phyloP scores from a whole-genome alignment of 192 early-diverging fungal species.

The Coemansia sp. region DNA sequence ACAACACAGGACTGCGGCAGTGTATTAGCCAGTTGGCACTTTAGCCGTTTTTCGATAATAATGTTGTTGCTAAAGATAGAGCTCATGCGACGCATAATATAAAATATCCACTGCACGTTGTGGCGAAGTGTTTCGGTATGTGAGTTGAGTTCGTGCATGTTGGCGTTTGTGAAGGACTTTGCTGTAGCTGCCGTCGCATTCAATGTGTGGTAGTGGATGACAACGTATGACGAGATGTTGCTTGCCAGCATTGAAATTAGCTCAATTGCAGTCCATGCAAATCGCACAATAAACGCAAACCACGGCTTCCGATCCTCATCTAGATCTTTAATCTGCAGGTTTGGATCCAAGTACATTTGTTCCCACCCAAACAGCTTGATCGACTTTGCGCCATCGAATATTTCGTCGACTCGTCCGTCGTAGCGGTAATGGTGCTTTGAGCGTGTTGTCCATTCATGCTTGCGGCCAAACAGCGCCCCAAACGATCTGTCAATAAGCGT shows the following conservation, averaged over 20 bases:
- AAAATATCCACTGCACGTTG: slow-evolving; percentile 4
- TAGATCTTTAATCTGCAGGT: slow-evolving; percentile 8
- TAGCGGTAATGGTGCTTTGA: not conserved
- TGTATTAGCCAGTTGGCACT: slow-evolving; percentile 8
- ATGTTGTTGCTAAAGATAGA: slow-evolving; percentile 8
- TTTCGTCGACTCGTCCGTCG: slow-evolving; percentile 16
- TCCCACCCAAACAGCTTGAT: slow-evolving; percentile 54
- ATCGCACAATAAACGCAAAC: slow-evolving; percentile 32
- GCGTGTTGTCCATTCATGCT: slow-evolving; percentile 13
- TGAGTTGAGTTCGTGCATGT: slow-evolving; percentile 27
- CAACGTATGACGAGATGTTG: slow-evolving; percentile 19
- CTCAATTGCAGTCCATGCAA: slow-evolving; percentile 15
- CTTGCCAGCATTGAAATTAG: slow-evolving; percentile 5
- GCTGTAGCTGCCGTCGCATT: not conserved
- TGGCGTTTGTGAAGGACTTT: slow-evolving; percentile 15
- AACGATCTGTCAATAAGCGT: slow-evolving; percentile 3
- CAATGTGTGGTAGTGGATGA: slow-evolving; percentile 20
- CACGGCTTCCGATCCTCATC: slow-evolving; percentile 15
- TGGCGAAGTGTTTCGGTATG: slow-evolving; percentile 11
- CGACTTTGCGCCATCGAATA: slow-evolving; percentile 27
- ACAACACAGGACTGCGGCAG: slow-evolving; percentile 8
- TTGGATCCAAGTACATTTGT: slow-evolving; percentile 30
- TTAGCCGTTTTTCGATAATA: slow-evolving; percentile 17
- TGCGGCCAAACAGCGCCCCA: slow-evolving; percentile 11
- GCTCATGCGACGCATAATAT: slow-evolving; percentile 1